Percentiles rank a stretch among this genome's conserved stretches.
Conservation (phyloP, 768 basidiomycete genomes). For the Lactarius tabidus region DNA sequence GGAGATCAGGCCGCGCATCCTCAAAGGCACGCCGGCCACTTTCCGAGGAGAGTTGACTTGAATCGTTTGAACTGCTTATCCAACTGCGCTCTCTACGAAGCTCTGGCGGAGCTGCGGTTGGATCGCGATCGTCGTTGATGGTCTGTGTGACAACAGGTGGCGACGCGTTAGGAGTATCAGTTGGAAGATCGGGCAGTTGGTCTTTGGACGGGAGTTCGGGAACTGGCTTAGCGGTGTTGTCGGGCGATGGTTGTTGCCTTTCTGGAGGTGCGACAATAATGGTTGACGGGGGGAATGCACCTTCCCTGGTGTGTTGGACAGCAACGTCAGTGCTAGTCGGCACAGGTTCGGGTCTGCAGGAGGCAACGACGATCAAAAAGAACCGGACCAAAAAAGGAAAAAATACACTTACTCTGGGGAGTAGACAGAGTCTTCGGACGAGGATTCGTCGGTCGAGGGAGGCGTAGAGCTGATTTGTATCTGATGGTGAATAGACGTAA, state of each 20-base stretch:
- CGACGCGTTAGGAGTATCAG: not conserved
- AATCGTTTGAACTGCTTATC: slow-evolving; percentile 29
- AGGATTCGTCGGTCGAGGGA: not conserved
- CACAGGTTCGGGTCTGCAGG: slow-evolving; percentile 9
- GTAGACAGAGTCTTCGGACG: slow-evolving; percentile 13
- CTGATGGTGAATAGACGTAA: slow-evolving; percentile 16
- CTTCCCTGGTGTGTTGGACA: slow-evolving; percentile 44
- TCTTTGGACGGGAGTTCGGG: slow-evolving; percentile 19
- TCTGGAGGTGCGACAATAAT: slow-evolving; percentile 25
- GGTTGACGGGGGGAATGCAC: slow-evolving; percentile 56
- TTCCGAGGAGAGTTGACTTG: slow-evolving; percentile 24
- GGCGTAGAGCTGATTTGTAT: slow-evolving; percentile 13
- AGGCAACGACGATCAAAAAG: slow-evolving; percentile 5
- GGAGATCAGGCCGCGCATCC: not conserved
- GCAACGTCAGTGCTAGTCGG: slow-evolving; percentile 1
- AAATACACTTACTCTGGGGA: slow-evolving; percentile 2
- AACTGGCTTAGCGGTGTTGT: slow-evolving; percentile 2
- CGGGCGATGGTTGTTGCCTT: slow-evolving; percentile 1
- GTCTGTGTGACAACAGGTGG: not conserved
- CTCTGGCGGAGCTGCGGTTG: not conserved
- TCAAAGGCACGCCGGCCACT: slow-evolving; percentile 24
- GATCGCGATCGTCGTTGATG: not conserved
- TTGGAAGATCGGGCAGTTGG: slow-evolving; percentile 7
- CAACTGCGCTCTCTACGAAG: slow-evolving; percentile 31
- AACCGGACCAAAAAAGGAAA: not conserved